These are phyloP conservation scores for Metschnikowia hibisci DNA, from an alignment of 805 yeast genomes.

Conservation along the genomic window DNA sequence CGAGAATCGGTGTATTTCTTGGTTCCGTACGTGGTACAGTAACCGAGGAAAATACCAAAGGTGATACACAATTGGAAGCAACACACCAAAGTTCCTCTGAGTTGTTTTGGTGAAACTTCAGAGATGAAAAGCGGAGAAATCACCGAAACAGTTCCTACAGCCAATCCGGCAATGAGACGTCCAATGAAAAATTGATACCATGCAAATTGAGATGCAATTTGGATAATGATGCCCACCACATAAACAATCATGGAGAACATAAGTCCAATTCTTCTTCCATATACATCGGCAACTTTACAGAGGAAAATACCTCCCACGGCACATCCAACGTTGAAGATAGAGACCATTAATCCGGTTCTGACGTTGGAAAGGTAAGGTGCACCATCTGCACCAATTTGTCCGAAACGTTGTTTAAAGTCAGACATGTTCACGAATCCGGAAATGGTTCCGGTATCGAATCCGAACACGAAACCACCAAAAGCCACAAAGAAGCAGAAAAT, in stretches of 20 bases:
- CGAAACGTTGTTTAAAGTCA: conserved; percentile 53
- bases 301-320: conserved; percentile 65
- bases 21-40: conserved; percentile 63
- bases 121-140: conserved; percentile 63
- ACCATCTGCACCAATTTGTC: conserved; percentile 40
- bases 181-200: conserved; percentile 64
- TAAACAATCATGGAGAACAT: conserved; percentile 52
- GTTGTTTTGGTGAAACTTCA: conserved; percentile 63
- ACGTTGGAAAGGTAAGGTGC: conserved; percentile 37
- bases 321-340: conserved; percentile 64
- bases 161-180: conserved; percentile 60
- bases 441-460: conserved; percentile 76
- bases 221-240: conserved; percentile 57
- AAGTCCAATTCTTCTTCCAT: conserved; percentile 58
- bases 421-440: conserved; percentile 65
- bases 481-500: conserved; percentile 53
- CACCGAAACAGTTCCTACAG: conserved; percentile 69
- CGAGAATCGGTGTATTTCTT: conserved; percentile 46
- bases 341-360: conserved; percentile 50
- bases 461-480: conserved; percentile 73
- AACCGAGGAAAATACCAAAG: conserved; percentile 66
- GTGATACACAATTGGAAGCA: conserved; percentile 69
- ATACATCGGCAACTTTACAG: conserved; percentile 52
- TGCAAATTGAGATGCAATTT: conserved; percentile 46
- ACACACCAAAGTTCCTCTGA: conserved; percentile 68